phyloP scores from a whole-genome alignment of 129 eudicot genomes.

The Apium graveolens region DNA sequence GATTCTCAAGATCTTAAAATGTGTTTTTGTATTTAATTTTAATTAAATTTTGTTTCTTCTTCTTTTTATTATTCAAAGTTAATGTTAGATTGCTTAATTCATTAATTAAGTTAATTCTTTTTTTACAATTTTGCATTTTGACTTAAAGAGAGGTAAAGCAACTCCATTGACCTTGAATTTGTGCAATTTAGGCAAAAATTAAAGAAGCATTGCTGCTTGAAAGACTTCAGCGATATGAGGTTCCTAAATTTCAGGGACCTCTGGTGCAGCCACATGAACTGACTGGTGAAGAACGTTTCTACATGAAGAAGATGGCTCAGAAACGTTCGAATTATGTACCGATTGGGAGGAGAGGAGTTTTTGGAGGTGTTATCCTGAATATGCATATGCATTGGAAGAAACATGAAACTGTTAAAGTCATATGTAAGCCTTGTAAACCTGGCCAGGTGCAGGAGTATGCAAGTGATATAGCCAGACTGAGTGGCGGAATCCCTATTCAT shows the following conservation, averaged over 20 bases:
- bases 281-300: slow-evolving; percentile 85
- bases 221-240: slow-evolving; percentile 79
- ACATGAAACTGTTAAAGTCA: slow-evolving; percentile 85
- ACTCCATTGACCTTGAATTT: not conserved
- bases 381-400: slow-evolving; percentile 99
- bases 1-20: not conserved
- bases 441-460: slow-evolving; percentile 81
- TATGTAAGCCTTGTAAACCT: slow-evolving; percentile 94
- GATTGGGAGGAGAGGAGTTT: slow-evolving; percentile 86
- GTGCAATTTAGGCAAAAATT: slow-evolving; percentile 57
- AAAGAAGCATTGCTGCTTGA: slow-evolving; percentile 71
- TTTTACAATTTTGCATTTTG: not conserved
- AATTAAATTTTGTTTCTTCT: not conserved
- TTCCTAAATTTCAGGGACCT: slow-evolving; percentile 80
- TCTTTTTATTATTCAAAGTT: not conserved
- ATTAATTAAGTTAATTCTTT: not conserved
- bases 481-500: slow-evolving; percentile 90
- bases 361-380: slow-evolving; percentile 91
- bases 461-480: slow-evolving; percentile 76
- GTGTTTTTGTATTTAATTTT: not conserved
- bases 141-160: not conserved
- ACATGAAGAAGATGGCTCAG: slow-evolving; percentile 94
- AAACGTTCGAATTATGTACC: slow-evolving; percentile 81
- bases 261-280: slow-evolving; percentile 52
- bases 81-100: not conserved